These are phyloP conservation scores for Edaphochlamys debaryana DNA, from an alignment of 139 green algal genomes.

Conservation along the genomic window DNA sequence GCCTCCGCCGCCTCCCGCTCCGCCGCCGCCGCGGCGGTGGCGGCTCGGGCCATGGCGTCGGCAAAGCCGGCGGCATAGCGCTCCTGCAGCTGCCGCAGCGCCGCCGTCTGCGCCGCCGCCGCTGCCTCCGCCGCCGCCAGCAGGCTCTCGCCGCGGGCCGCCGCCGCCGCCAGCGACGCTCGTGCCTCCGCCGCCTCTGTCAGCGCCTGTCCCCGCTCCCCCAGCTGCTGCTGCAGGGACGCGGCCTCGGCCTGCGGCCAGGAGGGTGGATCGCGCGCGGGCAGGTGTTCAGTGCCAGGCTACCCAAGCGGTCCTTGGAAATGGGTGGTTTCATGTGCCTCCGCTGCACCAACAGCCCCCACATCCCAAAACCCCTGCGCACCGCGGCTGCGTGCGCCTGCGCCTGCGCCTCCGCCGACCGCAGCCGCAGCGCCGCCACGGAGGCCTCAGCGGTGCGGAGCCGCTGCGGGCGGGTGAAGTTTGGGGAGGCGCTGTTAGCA, in stretches of 20 bases:
- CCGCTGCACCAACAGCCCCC: not conserved
- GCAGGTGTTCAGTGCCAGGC: not conserved
- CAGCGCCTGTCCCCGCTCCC: not conserved
- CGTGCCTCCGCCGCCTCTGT: not conserved
- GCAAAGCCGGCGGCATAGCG: not conserved
- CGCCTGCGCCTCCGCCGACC: not conserved
- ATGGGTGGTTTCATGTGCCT: not conserved
- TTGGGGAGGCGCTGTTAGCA: not conserved
- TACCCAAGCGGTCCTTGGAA: not conserved
- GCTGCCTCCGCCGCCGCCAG: constrained; percentile 6
- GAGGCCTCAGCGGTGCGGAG: not conserved
- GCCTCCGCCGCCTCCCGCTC: not conserved
- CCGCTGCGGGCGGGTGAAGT: not conserved
- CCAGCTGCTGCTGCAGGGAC: constrained; percentile 2
- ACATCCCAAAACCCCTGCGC: too few relatives aligned
- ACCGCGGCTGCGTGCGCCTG: not conserved
- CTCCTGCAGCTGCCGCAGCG: constrained; percentile 14
- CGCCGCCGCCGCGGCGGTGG: constrained; percentile 5
- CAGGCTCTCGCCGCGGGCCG: not conserved
- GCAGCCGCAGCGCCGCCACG: not conserved
- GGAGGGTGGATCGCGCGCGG: too few relatives aligned
- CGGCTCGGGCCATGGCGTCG: not conserved
- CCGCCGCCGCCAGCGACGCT: not conserved
- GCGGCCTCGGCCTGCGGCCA: not conserved
- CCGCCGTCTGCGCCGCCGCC: not conserved